These are phyloP conservation scores for Nothophaeocryptopus gaeumannii DNA, from an alignment of 2,329 filamentous ascomycete genomes.

Conservation along the genomic window DNA sequence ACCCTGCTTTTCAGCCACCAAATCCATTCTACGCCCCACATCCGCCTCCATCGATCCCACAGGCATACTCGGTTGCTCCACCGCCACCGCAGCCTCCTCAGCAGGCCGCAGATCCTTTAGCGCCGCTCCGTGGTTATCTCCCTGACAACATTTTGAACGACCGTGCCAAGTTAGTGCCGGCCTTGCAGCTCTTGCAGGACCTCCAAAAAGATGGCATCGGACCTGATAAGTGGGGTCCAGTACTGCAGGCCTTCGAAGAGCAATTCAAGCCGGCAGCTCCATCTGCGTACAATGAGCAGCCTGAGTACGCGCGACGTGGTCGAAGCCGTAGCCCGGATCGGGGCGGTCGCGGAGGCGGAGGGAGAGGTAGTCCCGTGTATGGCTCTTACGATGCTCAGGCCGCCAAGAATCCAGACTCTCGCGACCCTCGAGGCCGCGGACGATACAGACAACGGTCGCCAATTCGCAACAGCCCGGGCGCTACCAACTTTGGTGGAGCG, in stretches of 20 bases:
- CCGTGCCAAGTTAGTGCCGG: slow-evolving; percentile 59
- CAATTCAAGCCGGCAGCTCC: slow-evolving; percentile 26
- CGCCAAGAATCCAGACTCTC: slow-evolving; percentile 23
- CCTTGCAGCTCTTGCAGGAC: slow-evolving; percentile 71
- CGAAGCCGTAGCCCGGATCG: slow-evolving; percentile 67
- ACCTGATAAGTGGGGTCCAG: slow-evolving; percentile 69
- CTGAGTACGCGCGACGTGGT: slow-evolving; percentile 54
- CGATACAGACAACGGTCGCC: slow-evolving; percentile 85
- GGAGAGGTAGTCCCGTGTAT: slow-evolving; percentile 64
- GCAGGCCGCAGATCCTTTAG: slow-evolving; percentile 27
- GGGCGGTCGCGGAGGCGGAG: slow-evolving; percentile 54
- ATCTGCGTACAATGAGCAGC: slow-evolving; percentile 21
- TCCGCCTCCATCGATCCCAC: slow-evolving; percentile 35
- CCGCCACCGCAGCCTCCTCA: slow-evolving; percentile 10
- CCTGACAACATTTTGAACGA: slow-evolving; percentile 39
- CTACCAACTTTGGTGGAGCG: slow-evolving; percentile 40
- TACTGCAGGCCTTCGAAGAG: slow-evolving; percentile 50
- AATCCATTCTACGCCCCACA: slow-evolving; percentile 29
- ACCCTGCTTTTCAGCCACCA: slow-evolving; percentile 20
- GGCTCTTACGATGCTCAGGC: slow-evolving; percentile 63
- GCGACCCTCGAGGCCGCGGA: slow-evolving; percentile 46
- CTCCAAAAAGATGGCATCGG: slow-evolving; percentile 72
- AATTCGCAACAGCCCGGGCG: slow-evolving; percentile 63
- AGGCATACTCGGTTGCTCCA: slow-evolving; percentile 44
- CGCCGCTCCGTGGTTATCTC: slow-evolving; percentile 31